Percentiles rank a stretch among this genome's conserved stretches.
phyloP scores from a whole-genome alignment of 768 basidiomycete genomes.

The Hemileccinum rubropunctum region DNA sequence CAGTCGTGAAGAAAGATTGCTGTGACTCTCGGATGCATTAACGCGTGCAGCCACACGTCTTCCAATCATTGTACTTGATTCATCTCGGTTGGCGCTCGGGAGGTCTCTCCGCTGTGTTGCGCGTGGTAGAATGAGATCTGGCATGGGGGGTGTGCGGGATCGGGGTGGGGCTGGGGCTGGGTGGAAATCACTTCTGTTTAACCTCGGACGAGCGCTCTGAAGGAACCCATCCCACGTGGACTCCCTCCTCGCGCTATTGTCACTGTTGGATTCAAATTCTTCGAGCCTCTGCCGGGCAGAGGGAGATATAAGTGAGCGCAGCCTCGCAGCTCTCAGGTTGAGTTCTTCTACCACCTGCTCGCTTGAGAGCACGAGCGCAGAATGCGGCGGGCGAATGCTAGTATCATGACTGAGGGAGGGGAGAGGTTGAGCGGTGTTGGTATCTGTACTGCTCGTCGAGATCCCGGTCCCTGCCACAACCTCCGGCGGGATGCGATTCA shows the following conservation, averaged over 20 bases:
- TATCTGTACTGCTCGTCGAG: conserved; percentile 3
- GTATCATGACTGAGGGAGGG: conserved; percentile 16
- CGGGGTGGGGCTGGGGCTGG: conserved; percentile 11
- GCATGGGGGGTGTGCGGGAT: conserved; percentile 30
- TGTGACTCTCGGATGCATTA: conserved; percentile 17
- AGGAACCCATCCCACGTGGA: conserved; percentile 20
- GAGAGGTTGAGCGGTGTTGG: conserved; percentile 6
- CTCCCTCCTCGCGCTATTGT: conserved; percentile 14
- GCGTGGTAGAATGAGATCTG: conserved; percentile 25
- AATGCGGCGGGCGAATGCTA: conserved; percentile 29
- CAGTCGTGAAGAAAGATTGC: conserved; percentile 16
- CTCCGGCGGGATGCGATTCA: conserved; percentile 39
- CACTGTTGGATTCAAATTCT: conserved; percentile 25
- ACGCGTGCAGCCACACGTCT: conserved; percentile 34
- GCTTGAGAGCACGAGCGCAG: conserved; percentile 30
- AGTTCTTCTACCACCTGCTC: conserved; percentile 26
- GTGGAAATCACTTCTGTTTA: conserved; percentile 14
- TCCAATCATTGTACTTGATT: conserved; percentile 34
- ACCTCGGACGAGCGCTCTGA: conserved; percentile 15
- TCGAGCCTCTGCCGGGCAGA: conserved; percentile 33
- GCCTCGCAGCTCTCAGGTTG: conserved; percentile 26
- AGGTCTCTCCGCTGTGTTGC: conserved; percentile 17
- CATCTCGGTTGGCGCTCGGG: conserved; percentile 22
- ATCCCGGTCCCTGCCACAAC: conserved; percentile 7
- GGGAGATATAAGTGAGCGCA: conserved; percentile 30